Conservation (phyloP, 768 basidiomycete genomes). For the Lyophyllum atratum region DNA sequence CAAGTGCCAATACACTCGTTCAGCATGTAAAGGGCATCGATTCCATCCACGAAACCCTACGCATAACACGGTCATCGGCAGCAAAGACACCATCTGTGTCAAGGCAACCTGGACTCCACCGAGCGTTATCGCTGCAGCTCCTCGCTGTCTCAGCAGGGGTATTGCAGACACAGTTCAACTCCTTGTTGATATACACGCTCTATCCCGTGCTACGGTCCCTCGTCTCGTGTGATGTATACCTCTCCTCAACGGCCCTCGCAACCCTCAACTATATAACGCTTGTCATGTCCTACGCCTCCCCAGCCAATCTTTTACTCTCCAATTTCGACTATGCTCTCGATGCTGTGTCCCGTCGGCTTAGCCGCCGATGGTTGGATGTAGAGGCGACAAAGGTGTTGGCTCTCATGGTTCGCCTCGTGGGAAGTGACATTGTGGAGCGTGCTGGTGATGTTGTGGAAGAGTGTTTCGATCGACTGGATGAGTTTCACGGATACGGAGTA, state of each 20-base stretch:
- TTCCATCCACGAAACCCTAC: constrained; percentile 59
- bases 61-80: constrained; percentile 41
- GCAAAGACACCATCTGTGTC: constrained; percentile 24
- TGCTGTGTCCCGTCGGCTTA: constrained; percentile 81
- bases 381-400: constrained; percentile 88
- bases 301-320: constrained; percentile 84
- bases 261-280: constrained; percentile 70
- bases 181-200: constrained; percentile 73
- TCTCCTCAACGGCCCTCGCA: constrained; percentile 76
- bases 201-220: constrained; percentile 89
- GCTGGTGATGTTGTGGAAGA: constrained; percentile 96
- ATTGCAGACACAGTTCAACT: constrained; percentile 68
- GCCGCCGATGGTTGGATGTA: constrained; percentile 78
- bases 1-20: constrained; percentile 36
- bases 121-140: constrained; percentile 69
- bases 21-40: constrained; percentile 70
- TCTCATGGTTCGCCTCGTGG: constrained; percentile 84
- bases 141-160: constrained; percentile 73
- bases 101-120: constrained; percentile 68
- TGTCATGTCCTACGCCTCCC: constrained; percentile 85
- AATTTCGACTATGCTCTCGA: constrained; percentile 98
- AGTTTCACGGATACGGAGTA: constrained; percentile 89
- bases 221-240: constrained; percentile 66
- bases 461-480: constrained; percentile 94
- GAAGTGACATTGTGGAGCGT: constrained; percentile 81